Evolutionary conservation across 495 filamentous ascomycete genomes (phyloP).

Genomic region (Talaromyces ruber): DNA sequence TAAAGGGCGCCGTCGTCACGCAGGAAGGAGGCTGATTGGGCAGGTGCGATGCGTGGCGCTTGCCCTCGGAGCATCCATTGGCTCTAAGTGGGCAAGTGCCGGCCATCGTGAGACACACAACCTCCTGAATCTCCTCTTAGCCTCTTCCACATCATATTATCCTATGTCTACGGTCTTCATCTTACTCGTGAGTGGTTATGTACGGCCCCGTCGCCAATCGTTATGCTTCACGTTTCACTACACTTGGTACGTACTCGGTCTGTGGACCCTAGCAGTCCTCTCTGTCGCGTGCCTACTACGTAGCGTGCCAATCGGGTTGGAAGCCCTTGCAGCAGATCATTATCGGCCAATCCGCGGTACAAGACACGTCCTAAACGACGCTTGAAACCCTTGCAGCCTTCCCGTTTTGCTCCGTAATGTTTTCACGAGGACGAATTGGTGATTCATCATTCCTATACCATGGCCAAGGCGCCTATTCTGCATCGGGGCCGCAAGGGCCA

Average conservation of each 20-base stretch:
- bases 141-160: neutral
- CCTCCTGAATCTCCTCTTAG: neutral
- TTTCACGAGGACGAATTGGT: slow-evolving; percentile 16
- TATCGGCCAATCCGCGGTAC: neutral
- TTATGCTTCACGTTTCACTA: neutral
- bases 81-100: neutral
- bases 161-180: too few species aligned
- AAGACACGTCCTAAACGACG: neutral
- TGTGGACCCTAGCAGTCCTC: neutral
- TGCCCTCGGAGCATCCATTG: too few species aligned
- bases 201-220: neutral
- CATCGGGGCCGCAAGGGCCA: neutral
- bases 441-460: too few species aligned
- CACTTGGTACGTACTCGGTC: neutral
- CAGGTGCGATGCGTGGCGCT: neutral
- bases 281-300: neutral
- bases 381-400: neutral
- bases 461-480: neutral
- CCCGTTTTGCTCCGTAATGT: neutral
- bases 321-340: neutral
- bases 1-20: neutral
- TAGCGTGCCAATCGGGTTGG: neutral
- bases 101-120: neutral
- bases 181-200: neutral
- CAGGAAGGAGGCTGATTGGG: neutral